Base-by-base conservation (phyloP, 2,329 filamentous ascomycete species). In the Ascocoryne sarcoides region DNA sequence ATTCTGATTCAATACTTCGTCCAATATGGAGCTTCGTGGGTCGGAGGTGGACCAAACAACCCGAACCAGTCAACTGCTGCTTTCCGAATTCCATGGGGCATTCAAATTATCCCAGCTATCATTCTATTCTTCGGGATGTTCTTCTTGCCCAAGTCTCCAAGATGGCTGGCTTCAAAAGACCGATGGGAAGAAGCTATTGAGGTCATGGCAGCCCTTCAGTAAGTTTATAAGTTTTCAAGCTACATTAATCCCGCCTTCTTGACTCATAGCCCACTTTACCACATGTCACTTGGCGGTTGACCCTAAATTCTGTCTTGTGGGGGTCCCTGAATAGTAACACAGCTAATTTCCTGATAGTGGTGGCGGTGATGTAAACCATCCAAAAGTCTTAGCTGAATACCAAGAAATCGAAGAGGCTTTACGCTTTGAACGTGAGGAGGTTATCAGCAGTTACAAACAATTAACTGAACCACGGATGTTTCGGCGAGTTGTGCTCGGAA, bases 391-490 rank as follows among this genome's bases (percentile, higher is more conserved):
- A 0, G 76, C 76, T 0, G 72, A 82, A 60, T 79, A 75, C 49
- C 67, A 72, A 42, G 79, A 82, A 50, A 89, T 92, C 57, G 75
- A 76, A 49, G 75, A 82, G 21, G 80, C 79, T 60, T 75, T 82
- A 49, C 78, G 84, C 30, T 83, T 89, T 48, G 84, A 92, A 60
- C 71, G 76, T 10, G 67, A 71, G 26, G 82, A 85, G 57, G 68
- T 76, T n/a, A 70, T 85, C 47, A 78, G 82, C 20, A 76, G 73
- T 10, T 85, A 84, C 59, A 52, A 77, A 2, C 83, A 89, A 56
- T 71, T 92, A 1, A 73, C 88, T 61, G 73, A 71, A 48, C 82
- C 82, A 1, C 66, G 67, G 7, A 85, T 85, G 76, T 66, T 85
- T 53, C 82, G 84, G 63, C 75, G 83, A 32, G 82, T 81, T 4